phyloP scores from a whole-genome alignment of 345 rosid genomes.

The Citrus medica region DNA sequence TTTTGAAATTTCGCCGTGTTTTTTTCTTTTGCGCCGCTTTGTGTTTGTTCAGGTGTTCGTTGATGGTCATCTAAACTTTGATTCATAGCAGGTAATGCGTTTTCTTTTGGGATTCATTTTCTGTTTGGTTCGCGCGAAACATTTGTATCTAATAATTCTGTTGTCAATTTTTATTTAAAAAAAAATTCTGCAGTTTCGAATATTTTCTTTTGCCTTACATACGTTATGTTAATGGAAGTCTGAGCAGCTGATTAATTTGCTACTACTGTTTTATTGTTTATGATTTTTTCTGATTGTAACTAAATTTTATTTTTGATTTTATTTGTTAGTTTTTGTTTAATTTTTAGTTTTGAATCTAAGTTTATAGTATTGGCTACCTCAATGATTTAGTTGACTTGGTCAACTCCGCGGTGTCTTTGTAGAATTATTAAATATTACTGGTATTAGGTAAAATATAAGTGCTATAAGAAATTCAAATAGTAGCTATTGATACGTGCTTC shows the following conservation, averaged over 20 bases:
- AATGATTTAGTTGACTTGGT: slow-evolving; percentile 4
- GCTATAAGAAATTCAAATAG: not conserved
- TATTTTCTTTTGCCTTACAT: not conserved
- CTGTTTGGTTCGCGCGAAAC: slow-evolving; percentile 27
- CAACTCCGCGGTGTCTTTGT: not conserved
- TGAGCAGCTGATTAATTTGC: not conserved
- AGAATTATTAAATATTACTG: no score
- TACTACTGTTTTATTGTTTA: not conserved
- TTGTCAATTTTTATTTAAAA: not conserved
- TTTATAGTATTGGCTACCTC: not conserved
- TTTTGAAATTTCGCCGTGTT: no score
- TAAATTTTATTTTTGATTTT: not conserved
- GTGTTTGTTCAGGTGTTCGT: slow-evolving; percentile 32
- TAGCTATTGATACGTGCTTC: not conserved
- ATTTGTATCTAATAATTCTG: no score
- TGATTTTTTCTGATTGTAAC: not conserved
- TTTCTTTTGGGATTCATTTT: not conserved
- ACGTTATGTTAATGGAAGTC: not conserved
- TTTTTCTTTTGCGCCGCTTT: not conserved
- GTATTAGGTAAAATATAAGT: no score
- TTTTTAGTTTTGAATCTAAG: not conserved
- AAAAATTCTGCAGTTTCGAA: not conserved
- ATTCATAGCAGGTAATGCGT: slow-evolving; percentile 17
- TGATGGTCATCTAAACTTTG: slow-evolving; percentile 62
- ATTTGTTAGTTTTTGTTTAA: not conserved